These are phyloP conservation scores for Ramularia collo-cygni DNA, from an alignment of 2,329 filamentous ascomycete genomes.

Conservation along the genomic window DNA sequence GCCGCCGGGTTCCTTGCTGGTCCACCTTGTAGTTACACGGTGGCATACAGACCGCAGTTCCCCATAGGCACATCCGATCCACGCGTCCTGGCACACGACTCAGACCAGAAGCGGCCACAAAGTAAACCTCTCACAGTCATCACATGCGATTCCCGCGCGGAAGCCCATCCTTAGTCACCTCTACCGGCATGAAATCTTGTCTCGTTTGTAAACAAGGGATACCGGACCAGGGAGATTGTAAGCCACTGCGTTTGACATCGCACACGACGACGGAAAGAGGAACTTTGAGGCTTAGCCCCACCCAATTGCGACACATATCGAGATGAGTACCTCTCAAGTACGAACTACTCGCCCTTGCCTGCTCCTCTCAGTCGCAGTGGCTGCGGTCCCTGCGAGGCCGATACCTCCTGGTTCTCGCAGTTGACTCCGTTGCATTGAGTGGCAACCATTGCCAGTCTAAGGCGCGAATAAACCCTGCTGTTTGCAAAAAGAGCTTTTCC, in stretches of 20 bases:
- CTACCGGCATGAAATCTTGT: neutral
- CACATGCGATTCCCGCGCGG: too few relatives aligned
- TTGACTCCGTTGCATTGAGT: too few relatives aligned
- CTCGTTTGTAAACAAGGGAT: slow-evolving; percentile 7
- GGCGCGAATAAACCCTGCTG: too few relatives aligned
- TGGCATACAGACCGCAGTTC: neutral
- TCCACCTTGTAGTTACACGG: slow-evolving; percentile 3
- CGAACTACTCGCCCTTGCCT: neutral
- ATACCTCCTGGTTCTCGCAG: too few relatives aligned
- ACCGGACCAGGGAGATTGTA: slow-evolving; percentile 3
- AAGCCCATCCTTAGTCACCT: slow-evolving; percentile 1
- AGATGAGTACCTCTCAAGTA: neutral
- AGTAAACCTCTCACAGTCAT: slow-evolving; percentile 4
- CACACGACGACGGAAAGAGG: neutral
- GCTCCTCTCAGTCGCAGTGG: too few relatives aligned
- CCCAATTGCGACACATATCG: neutral
- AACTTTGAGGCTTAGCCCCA: slow-evolving; percentile 2
- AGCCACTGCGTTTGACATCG: slow-evolving; percentile 9
- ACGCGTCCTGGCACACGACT: neutral
- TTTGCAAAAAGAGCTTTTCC: too few relatives aligned
- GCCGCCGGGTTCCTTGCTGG: too few relatives aligned
- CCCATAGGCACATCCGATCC: slow-evolving; percentile 4
- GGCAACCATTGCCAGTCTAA: too few relatives aligned
- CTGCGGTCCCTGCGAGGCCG: neutral
- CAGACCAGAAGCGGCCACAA: neutral